Percentiles rank a stretch among this genome's conserved stretches.
Conservation (phyloP, 306 rosid species). For the Vigna unguiculata region DNA sequence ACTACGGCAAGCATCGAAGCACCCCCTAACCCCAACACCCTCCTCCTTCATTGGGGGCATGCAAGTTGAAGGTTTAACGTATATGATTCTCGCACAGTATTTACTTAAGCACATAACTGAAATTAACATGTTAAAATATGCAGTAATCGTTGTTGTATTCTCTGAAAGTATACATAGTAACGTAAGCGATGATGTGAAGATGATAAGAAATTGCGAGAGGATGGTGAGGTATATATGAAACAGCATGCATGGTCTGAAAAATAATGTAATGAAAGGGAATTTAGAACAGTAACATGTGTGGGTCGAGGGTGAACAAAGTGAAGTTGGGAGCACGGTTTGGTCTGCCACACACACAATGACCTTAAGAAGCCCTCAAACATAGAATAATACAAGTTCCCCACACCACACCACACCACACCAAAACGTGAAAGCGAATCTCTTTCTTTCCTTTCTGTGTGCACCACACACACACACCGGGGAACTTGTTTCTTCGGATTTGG, state of each 20-base stretch:
- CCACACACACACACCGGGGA: background rate
- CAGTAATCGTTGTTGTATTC: too few species aligned
- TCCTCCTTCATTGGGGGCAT: slow-evolving; percentile 18
- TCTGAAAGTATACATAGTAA: background rate
- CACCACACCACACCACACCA: background rate
- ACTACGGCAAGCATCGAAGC: background rate
- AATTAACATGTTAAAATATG: too few species aligned
- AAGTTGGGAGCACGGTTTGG: slow-evolving; percentile 18
- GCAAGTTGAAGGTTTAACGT: slow-evolving; percentile 7
- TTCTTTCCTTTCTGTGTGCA: background rate
- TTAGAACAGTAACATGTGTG: background rate
- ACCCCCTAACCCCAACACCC: slow-evolving; percentile 7
- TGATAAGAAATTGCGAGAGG: background rate
- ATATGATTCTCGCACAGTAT: too few species aligned
- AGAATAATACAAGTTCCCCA: slow-evolving; percentile 4
- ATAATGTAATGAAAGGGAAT: background rate
- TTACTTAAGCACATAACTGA: too few species aligned
- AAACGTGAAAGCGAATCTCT: slow-evolving; percentile 9
- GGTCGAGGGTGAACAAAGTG: slow-evolving; percentile 9
- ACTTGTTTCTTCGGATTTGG: background rate
- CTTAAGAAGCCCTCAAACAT: background rate
- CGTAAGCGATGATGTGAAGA: background rate
- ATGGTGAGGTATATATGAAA: too few species aligned
- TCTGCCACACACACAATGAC: slow-evolving; percentile 1
- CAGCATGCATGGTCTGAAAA: too few species aligned